Evolutionary conservation across 169 alveolate genomes (phyloP), one percentile per base, ranked within the genome.

Genomic region (Babesia divergens): DNA sequence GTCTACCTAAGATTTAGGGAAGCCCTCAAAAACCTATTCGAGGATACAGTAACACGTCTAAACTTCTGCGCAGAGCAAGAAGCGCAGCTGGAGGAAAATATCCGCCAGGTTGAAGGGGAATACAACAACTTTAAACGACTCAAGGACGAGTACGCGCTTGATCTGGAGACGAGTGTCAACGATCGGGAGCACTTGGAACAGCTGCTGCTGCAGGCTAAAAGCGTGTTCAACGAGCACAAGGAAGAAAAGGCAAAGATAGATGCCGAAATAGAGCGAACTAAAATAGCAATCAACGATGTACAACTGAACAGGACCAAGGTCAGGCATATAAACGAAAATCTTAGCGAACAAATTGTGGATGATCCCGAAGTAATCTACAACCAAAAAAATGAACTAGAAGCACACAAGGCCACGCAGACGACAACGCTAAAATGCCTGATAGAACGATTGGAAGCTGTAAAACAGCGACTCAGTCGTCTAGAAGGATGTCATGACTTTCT

Each of bases 1-100:
- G 84, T 70, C 29, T 80, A 69, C 22, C 54, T 68, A 52, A 68
- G 83, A 43, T 80, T 80, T 38, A 43, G 80, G 22, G 80, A 80
- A 20, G 83, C 82, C 31, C 22, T 80, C 14, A 53, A 60, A 49
- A 46, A 28, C 55, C 51, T 71, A n/a, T 70, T 56, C 59, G 88
- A 70, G 74, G 54, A 29, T 14, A 46, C 68, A 6, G 18, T 80
- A 5, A 56, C 74, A 28, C 31, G 66, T 6, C 64, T 80, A 34
- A 67, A 69, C 65, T 49, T 49, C 35, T 37, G 60, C 46, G 77
- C 79, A 6, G 88, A 80, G 56, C 65, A 47, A 51, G 79, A 80
- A 42, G 31, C n/a, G 47, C 59, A 60, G 24, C 58, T 80, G 43
- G 65, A 24, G 11, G 65, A 60, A 35, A 46, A 68, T 47, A 51